These are phyloP conservation scores for Lasiodiplodia citricola DNA, from an alignment of 2,329 filamentous ascomycete genomes.

Conservation along the genomic window DNA sequence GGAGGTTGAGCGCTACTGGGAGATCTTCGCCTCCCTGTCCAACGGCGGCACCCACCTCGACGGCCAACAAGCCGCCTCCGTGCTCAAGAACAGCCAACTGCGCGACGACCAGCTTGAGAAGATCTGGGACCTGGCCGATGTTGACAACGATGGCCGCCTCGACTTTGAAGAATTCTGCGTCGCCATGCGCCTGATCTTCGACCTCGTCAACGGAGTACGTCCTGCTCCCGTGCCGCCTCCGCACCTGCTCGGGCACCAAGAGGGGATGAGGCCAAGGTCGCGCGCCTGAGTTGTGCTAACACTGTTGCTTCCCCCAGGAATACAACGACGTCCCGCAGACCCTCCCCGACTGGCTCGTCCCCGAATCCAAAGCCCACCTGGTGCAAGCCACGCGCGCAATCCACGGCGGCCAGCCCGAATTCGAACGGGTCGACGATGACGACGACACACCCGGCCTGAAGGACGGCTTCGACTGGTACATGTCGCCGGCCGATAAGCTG, in stretches of 20 bases:
- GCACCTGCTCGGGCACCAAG: conserved; percentile 15
- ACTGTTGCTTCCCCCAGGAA: conserved; percentile 62
- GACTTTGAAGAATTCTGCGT: conserved; percentile 99
- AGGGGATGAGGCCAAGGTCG: not conserved
- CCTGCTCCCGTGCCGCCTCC: not conserved
- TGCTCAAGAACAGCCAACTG: conserved; percentile 75
- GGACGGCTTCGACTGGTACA: conserved; percentile 99
- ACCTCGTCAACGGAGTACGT: conserved; percentile 89
- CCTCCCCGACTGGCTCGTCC: conserved; percentile 94
- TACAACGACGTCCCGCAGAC: conserved; percentile 77
- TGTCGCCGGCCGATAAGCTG: conserved; percentile 85
- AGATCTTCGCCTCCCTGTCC: conserved; percentile 74
- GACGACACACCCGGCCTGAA: conserved; percentile 83
- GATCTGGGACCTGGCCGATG: conserved; percentile 96
- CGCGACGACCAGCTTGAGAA: conserved; percentile 87
- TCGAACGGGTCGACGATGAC: conserved; percentile 80
- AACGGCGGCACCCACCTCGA: conserved; percentile 69
- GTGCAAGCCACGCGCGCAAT: conserved; percentile 57
- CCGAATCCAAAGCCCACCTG: conserved; percentile 69
- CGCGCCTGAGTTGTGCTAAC: not conserved
- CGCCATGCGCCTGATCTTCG: conserved; percentile 97
- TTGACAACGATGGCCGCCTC: conserved; percentile 95
- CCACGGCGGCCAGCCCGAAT: conserved; percentile 77
- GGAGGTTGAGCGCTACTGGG: conserved; percentile 80
- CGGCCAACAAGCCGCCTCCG: conserved; percentile 71